phyloP scores from a whole-genome alignment of 2,329 filamentous ascomycete species.

The Coniochaeta sp. region DNA sequence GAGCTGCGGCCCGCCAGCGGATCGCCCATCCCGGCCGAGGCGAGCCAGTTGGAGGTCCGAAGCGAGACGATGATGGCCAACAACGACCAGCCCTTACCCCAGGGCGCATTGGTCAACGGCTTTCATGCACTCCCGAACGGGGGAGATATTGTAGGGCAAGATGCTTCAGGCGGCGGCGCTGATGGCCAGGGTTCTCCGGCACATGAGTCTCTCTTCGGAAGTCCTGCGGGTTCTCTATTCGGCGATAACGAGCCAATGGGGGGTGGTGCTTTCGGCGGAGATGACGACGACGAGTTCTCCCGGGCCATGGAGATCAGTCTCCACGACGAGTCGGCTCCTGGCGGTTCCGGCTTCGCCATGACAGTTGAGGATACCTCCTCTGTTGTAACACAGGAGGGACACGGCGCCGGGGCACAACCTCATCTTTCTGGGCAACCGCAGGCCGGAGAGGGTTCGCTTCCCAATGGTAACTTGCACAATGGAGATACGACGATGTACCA shows the following conservation, averaged over 20 bases:
- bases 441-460: background rate
- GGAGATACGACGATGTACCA: constrained; percentile 6
- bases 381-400: background rate
- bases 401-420: background rate
- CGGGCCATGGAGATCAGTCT: constrained; percentile 57
- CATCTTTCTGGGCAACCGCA: constrained; percentile 1
- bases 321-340: constrained; percentile 28
- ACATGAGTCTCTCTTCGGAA: constrained; percentile 77
- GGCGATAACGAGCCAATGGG: constrained; percentile 63
- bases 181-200: constrained; percentile 61
- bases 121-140: constrained; percentile 22
- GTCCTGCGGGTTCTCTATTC: constrained; percentile 77
- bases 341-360: constrained; percentile 27
- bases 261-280: constrained; percentile 62
- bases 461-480: constrained; percentile 5
- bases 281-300: constrained; percentile 80
- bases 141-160: constrained; percentile 15
- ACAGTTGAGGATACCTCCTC: constrained; percentile 16
- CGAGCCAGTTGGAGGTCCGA: constrained; percentile 45
- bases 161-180: constrained; percentile 31
- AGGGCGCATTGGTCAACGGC: constrained; percentile 39
- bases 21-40: constrained; percentile 67
- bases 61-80: constrained; percentile 74
- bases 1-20: constrained; percentile 75
- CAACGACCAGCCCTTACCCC: constrained; percentile 53